Percentiles rank a stretch among this genome's conserved stretches.
Conservation (phyloP, 768 basidiomycete species). For the Amanita jacksonii region DNA sequence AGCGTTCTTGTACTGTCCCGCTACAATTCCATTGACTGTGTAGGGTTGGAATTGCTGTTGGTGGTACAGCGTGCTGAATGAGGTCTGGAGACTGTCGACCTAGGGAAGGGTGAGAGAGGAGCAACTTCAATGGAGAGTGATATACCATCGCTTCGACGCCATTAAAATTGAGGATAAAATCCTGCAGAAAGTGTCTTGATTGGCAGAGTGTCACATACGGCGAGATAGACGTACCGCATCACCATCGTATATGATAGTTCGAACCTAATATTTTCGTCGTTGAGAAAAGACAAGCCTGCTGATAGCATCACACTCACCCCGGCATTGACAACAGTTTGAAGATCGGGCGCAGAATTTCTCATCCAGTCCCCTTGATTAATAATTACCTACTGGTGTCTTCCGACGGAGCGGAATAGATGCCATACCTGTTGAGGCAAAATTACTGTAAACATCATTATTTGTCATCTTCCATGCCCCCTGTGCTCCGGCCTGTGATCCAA, state of each 20-base stretch:
- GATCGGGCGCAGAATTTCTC: conserved; percentile 34
- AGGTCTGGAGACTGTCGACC: conserved; percentile 38
- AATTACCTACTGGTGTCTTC: background rate
- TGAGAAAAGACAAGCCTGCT: background rate
- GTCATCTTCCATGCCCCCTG: conserved; percentile 32
- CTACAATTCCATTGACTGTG: conserved; percentile 37
- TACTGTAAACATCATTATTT: conserved; percentile 31
- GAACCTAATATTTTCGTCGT: conserved; percentile 16
- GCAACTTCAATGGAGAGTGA: background rate
- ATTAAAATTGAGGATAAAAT: conserved; percentile 44
- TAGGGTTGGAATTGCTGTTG: conserved; percentile 35
- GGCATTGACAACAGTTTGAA: conserved; percentile 50
- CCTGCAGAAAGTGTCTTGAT: conserved; percentile 17
- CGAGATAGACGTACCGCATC: conserved; percentile 35
- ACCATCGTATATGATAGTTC: conserved; percentile 46
- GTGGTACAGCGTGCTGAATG: conserved; percentile 32
- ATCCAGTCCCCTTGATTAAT: conserved; percentile 45
- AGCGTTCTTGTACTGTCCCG: conserved; percentile 51
- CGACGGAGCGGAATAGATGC: background rate
- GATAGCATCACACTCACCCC: conserved; percentile 27
- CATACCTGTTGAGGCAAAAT: conserved; percentile 37
- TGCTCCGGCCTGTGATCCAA: conserved; percentile 31
- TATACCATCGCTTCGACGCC: conserved; percentile 50
- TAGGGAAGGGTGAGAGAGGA: conserved; percentile 11
- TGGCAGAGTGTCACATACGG: background rate